Evolutionary conservation across 2,329 filamentous ascomycete genomes (phyloP).

Genomic region (Fusarium denticulatum): DNA sequence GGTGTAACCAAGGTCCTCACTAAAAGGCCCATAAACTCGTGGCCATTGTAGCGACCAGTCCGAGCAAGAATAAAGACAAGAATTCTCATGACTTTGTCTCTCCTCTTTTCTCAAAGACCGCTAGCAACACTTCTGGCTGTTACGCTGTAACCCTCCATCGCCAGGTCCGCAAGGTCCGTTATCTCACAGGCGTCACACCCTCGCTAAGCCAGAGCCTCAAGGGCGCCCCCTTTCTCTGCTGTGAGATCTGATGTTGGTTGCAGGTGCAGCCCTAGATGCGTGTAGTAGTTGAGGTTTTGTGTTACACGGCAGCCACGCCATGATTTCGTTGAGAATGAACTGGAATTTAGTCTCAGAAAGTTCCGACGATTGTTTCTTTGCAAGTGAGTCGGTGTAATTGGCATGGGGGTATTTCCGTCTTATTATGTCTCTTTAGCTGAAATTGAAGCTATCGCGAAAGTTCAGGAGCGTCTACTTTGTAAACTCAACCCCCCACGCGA

Average conservation of each 20-base stretch:
- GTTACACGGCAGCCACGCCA: constrained; percentile 22
- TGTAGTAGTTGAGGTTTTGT: constrained; percentile 11
- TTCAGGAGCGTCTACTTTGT: constrained; percentile 1
- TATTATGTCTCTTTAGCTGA: neutral
- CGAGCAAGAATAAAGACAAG: constrained; percentile 2
- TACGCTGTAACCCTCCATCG: constrained; percentile 26
- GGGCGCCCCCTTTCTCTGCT: constrained; percentile 10
- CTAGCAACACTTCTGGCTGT: neutral
- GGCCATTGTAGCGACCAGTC: constrained; percentile 16
- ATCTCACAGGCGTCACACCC: constrained; percentile 35
- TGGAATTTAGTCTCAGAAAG: constrained; percentile 14
- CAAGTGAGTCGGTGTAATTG: neutral
- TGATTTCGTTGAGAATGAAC: constrained; percentile 13
- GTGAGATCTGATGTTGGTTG: constrained; percentile 32
- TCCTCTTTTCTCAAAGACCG: neutral
- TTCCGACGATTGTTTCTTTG: neutral
- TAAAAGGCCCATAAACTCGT: constrained; percentile 12
- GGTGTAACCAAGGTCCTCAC: constrained; percentile 7
- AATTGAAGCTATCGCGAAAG: constrained; percentile 20
- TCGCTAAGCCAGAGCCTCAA: constrained; percentile 34
- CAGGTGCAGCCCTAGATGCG: constrained; percentile 20
- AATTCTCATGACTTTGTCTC: neutral
- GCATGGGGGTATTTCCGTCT: neutral
- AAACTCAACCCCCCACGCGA: constrained; percentile 15
- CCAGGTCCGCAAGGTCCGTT: constrained; percentile 18